phyloP scores from a whole-genome alignment of 805 yeast genomes.

The Scheffersomyces amazonensis region DNA sequence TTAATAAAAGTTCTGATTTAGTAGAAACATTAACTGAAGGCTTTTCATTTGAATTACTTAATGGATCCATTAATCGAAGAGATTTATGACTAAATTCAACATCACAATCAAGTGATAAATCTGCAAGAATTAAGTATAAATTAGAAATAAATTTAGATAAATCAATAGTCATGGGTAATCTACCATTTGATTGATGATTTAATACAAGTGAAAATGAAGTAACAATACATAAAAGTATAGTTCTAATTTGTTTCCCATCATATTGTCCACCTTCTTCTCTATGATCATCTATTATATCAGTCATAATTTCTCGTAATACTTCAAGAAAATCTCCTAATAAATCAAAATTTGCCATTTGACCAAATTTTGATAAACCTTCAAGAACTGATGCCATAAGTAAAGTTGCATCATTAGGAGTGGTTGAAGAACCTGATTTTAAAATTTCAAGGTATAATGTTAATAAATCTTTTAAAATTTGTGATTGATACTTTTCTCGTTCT shows the following conservation, averaged over 20 bases:
- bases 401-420: slow-evolving; percentile 39
- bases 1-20: slow-evolving; percentile 77
- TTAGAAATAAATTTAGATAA: slow-evolving; percentile 76
- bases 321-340: slow-evolving; percentile 89
- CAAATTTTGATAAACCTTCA: slow-evolving; percentile 88
- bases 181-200: slow-evolving; percentile 57
- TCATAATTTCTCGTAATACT: slow-evolving; percentile 79
- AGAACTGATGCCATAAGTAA: slow-evolving; percentile 76
- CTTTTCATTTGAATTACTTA: slow-evolving; percentile 41
- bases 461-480: slow-evolving; percentile 73
- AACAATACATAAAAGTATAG: slow-evolving; percentile 75
- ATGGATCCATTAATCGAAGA: slow-evolving; percentile 76
- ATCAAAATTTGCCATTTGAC: slow-evolving; percentile 90
- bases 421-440: slow-evolving; percentile 45
- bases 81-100: slow-evolving; percentile 83
- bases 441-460: slow-evolving; percentile 76
- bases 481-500: slow-evolving; percentile 82
- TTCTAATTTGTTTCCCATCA: slow-evolving; percentile 53
- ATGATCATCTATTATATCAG: slow-evolving; percentile 47
- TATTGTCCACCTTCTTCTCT: slow-evolving; percentile 29
- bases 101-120: slow-evolving; percentile 73
- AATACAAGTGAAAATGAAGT: slow-evolving; percentile 86
- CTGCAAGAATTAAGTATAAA: slow-evolving; percentile 65
- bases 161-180: slow-evolving; percentile 66
- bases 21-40: slow-evolving; percentile 86